These are phyloP conservation scores for Scheffersomyces insectosa DNA, from an alignment of 1,139 yeast genomes.

Conservation along the genomic window DNA sequence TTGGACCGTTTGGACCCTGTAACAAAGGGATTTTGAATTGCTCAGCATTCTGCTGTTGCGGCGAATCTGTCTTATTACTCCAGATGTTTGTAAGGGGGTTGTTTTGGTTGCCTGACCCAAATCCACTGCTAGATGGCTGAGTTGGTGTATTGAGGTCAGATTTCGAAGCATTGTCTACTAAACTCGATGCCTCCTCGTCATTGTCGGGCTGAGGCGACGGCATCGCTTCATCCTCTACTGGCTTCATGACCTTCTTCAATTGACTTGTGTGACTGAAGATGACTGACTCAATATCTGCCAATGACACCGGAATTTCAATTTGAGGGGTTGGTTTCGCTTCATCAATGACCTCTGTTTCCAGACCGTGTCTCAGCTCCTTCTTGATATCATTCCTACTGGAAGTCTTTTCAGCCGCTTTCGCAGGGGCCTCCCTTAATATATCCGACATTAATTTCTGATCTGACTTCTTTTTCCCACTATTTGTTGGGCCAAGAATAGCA, in stretches of 20 bases:
- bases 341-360: background rate
- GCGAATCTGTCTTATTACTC: conserved; percentile 3
- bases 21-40: conserved; percentile 5
- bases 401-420: background rate
- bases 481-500: background rate
- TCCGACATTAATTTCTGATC: conserved; percentile 4
- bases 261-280: conserved; percentile 29
- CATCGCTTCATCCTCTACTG: no score
- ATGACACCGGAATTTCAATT: conserved; percentile 14
- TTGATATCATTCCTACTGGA: no score
- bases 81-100: background rate
- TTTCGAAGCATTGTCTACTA: conserved; percentile 3
- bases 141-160: background rate
- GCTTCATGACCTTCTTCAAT: conserved; percentile 9
- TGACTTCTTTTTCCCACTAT: conserved; percentile 3
- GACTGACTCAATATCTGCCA: conserved; percentile 33
- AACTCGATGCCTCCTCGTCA: conserved; percentile 4
- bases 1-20: no score
- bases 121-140: background rate
- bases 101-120: no score
- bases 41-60: background rate
- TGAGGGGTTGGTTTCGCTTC: background rate
- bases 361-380: background rate
- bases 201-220: conserved; percentile 3
- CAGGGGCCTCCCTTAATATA: background rate